These are phyloP conservation scores for Pseudogymnoascus sp. DNA, from an alignment of 2,329 filamentous ascomycete species.

Conservation along the genomic window DNA sequence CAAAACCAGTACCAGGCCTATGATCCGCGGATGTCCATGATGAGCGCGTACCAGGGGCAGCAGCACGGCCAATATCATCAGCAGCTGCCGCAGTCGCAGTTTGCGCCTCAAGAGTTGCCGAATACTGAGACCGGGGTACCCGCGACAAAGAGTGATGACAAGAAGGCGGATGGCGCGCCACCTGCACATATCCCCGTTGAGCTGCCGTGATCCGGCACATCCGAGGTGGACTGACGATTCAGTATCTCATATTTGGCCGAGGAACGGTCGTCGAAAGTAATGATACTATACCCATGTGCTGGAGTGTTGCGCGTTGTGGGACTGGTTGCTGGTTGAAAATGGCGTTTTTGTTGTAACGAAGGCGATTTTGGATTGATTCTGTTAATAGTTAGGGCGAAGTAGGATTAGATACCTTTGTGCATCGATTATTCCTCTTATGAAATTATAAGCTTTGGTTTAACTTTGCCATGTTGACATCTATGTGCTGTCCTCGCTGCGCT, in stretches of 20 bases:
- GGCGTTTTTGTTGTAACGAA: not conserved
- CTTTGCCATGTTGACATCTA: no score
- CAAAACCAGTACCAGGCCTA: not conserved
- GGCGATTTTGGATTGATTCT: not conserved
- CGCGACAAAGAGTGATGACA: not conserved
- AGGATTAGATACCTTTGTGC: not conserved
- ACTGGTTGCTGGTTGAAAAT: not conserved
- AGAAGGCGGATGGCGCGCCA: not conserved
- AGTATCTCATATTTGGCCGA: not conserved
- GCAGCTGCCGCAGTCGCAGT: not conserved
- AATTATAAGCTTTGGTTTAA: not conserved
- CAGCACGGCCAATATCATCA: not conserved
- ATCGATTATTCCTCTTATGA: not conserved
- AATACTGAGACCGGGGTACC: not conserved
- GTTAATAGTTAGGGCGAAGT: not conserved
- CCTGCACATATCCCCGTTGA: not conserved
- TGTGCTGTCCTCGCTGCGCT: no score
- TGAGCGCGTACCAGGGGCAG: not conserved
- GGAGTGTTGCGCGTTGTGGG: not conserved
- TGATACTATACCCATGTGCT: conserved; percentile 1
- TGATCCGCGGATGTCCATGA: not conserved
- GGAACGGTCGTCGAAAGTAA: not conserved
- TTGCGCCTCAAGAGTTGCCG: not conserved
- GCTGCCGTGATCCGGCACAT: not conserved
- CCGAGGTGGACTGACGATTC: not conserved